Conservation (phyloP, 2,329 filamentous ascomycete species). For the Verticillium isaacii region DNA sequence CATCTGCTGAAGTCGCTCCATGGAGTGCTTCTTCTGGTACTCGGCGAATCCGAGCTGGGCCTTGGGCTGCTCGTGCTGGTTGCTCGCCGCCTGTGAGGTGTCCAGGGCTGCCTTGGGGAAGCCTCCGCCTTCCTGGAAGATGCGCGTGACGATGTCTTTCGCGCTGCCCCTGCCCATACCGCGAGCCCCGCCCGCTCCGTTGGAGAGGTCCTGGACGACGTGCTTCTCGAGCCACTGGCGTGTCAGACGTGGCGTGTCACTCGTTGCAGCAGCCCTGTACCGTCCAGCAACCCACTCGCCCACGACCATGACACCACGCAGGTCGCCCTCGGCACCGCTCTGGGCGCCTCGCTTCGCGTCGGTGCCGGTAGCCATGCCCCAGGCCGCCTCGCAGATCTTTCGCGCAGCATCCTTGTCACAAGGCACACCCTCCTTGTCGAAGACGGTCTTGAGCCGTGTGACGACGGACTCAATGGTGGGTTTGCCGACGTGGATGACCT, state of each 20-base stretch:
- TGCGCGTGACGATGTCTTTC: constrained; percentile 71
- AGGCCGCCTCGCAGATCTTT: constrained; percentile 76
- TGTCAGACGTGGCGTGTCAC: constrained; percentile 49
- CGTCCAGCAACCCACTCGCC: constrained; percentile 81
- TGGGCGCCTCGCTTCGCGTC: constrained; percentile 66
- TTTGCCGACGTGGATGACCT: constrained; percentile 88
- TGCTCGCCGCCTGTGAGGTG: constrained; percentile 25
- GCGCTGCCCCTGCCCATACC: constrained; percentile 67
- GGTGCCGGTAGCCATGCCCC: constrained; percentile 71
- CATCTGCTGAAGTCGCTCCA: constrained; percentile 70
- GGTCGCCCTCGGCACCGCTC: constrained; percentile 64
- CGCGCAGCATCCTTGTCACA: constrained; percentile 87
- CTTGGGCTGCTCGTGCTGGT: constrained; percentile 47
- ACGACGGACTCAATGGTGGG: constrained; percentile 84
- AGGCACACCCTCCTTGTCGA: constrained; percentile 81
- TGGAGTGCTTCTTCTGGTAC: constrained; percentile 65
- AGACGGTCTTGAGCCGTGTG: constrained; percentile 73
- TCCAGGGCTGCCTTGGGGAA: constrained; percentile 58
- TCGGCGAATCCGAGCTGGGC: constrained; percentile 67
- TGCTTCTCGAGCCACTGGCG: constrained; percentile 73
- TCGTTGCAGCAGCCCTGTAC: constrained; percentile 44
- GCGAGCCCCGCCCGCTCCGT: constrained; percentile 66
- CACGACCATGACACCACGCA: constrained; percentile 80
- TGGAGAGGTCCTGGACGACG: constrained; percentile 61
- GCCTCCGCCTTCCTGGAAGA: constrained; percentile 75